Percentiles rank a stretch among this genome's conserved stretches.
Conservation (phyloP, 2,329 filamentous ascomycete genomes). For the Paradendryphiella salina region DNA sequence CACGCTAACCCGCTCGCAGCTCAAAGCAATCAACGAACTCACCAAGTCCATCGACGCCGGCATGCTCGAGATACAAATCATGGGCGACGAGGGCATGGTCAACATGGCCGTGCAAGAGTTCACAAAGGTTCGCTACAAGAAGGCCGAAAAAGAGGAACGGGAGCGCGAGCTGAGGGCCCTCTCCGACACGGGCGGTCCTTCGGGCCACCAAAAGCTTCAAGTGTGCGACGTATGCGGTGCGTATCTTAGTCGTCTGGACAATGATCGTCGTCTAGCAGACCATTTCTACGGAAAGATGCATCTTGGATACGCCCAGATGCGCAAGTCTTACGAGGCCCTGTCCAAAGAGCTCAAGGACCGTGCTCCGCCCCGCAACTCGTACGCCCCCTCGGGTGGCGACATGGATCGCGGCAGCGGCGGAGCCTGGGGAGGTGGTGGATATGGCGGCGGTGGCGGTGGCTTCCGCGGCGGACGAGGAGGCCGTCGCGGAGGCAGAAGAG, state of each 20-base stretch:
- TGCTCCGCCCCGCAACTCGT: slow-evolving; percentile 57
- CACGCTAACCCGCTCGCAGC: slow-evolving; percentile 45
- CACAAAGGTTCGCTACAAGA: slow-evolving; percentile 79
- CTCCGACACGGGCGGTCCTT: slow-evolving; percentile 88
- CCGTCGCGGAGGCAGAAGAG: slow-evolving; percentile 29
- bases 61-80: slow-evolving; percentile 80
- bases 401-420: slow-evolving; percentile 34
- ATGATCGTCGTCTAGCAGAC: slow-evolving; percentile 89
- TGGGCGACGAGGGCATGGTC: slow-evolving; percentile 81
- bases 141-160: slow-evolving; percentile 77
- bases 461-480: slow-evolving; percentile 27
- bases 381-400: slow-evolving; percentile 28
- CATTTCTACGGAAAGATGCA: slow-evolving; percentile 99
- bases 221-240: slow-evolving; percentile 98
- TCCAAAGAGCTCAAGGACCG: slow-evolving; percentile 82
- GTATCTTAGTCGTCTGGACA: slow-evolving; percentile 88
- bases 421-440: slow-evolving; percentile 29
- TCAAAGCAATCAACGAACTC: slow-evolving; percentile 85
- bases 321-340: slow-evolving; percentile 86
- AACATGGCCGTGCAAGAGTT: slow-evolving; percentile 83
- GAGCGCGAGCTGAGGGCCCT: slow-evolving; percentile 89
- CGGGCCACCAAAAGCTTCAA: slow-evolving; percentile 95
- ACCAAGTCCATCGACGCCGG: slow-evolving; percentile 77
- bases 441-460: slow-evolving; percentile 33
- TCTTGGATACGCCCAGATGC: slow-evolving; percentile 95